Conservation (phyloP, 2,329 filamentous ascomycete genomes). For the Xylariaceae sp. region DNA sequence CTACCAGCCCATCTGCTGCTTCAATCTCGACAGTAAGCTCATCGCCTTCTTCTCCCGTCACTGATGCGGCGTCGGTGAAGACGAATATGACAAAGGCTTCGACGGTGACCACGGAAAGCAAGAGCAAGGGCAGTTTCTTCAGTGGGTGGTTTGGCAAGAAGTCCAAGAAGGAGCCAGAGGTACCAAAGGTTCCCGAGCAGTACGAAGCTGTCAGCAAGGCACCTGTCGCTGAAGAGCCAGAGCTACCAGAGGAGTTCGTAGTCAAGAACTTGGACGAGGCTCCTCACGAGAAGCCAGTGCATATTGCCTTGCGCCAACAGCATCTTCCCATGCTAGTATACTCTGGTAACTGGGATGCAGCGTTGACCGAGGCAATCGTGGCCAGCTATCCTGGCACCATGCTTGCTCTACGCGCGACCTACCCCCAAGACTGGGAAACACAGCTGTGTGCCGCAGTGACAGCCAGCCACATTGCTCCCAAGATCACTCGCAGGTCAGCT, state of each 20-base stretch:
- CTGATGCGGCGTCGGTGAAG: conserved; percentile 16
- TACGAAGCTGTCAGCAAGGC: no score
- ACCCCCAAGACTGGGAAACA: conserved; percentile 20
- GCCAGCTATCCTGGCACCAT: conserved; percentile 23
- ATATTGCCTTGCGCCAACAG: conserved; percentile 19
- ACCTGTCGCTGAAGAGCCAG: conserved; percentile 12
- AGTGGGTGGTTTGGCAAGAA: conserved; percentile 20
- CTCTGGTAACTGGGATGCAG: conserved; percentile 31
- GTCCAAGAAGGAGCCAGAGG: conserved; percentile 12
- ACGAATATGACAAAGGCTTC: conserved; percentile 17
- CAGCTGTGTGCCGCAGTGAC: conserved; percentile 18
- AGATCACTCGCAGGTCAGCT: conserved; percentile 11
- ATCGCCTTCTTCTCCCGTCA: conserved; percentile 12
- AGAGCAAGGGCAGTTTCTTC: conserved; percentile 15
- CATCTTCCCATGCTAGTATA: conserved; percentile 21
- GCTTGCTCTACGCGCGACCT: conserved; percentile 12
- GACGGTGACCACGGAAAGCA: conserved; percentile 10
- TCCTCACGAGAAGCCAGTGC: conserved; percentile 10
- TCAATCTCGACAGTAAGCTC: conserved; percentile 17
- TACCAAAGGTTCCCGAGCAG: conserved; percentile 6
- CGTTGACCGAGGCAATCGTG: conserved; percentile 27
- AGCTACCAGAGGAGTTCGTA: background rate
- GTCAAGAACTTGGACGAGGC: conserved; percentile 18
- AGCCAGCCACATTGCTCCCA: conserved; percentile 14
- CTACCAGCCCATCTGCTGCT: conserved; percentile 17